These are phyloP conservation scores for Tetrapisispora iriomotensis DNA, from an alignment of 805 yeast genomes.

Conservation along the genomic window DNA sequence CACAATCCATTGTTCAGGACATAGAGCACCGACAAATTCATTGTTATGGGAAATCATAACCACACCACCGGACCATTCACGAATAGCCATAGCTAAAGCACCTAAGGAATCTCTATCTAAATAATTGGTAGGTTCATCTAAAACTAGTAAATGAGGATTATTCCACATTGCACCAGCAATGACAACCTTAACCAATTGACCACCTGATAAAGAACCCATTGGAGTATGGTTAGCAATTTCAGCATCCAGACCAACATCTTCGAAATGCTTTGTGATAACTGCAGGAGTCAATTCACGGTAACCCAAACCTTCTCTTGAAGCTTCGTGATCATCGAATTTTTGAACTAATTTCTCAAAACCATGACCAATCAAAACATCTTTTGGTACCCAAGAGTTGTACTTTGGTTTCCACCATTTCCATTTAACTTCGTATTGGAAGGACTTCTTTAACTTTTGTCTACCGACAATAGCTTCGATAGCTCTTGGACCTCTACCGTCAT, in stretches of 20 bases:
- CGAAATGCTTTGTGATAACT: constrained; percentile 92
- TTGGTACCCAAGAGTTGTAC: constrained; percentile 87
- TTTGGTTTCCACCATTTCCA: constrained; percentile 91
- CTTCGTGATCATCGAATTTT: constrained; percentile 97
- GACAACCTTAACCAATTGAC: constrained; percentile 95
- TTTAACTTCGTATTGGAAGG: constrained; percentile 93
- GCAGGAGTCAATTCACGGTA: constrained; percentile 89
- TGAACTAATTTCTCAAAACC: constrained; percentile 89
- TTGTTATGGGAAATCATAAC: constrained; percentile 96
- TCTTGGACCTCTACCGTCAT: constrained; percentile 83
- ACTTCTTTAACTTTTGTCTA: constrained; percentile 90
- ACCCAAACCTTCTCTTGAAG: constrained; percentile 97
- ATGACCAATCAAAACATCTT: constrained; percentile 67
- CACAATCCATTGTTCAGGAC: constrained; percentile 98
- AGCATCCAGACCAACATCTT: constrained; percentile 94
- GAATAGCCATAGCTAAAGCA: constrained; percentile 92
- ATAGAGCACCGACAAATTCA: constrained; percentile 92
- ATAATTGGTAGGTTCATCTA: constrained; percentile 98
- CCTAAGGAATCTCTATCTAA: constrained; percentile 96
- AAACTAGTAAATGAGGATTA: constrained; percentile 90
- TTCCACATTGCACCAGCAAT: constrained; percentile 99
- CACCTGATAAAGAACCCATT: constrained; percentile 92
- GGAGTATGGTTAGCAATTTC: constrained; percentile 98
- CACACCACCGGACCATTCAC: constrained; percentile 98
- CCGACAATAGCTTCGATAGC: constrained; percentile 91